These are phyloP conservation scores for Candida glucosophila DNA, from an alignment of 1,139 yeast genomes.

Conservation along the genomic window DNA sequence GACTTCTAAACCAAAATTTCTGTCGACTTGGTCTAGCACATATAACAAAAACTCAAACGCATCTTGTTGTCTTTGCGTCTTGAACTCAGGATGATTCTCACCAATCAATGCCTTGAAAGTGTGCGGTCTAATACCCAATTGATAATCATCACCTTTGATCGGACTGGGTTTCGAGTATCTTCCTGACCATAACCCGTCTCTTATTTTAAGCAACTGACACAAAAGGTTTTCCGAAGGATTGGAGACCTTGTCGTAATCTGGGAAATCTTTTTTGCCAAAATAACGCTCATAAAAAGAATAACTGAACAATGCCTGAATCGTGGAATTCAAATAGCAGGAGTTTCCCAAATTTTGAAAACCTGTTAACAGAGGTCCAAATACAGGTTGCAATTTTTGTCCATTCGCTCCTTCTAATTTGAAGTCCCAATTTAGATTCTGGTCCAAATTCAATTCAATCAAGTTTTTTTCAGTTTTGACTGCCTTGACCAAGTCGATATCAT, in stretches of 20 bases:
- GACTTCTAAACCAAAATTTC: slow-evolving; percentile 33
- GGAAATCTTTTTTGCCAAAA: slow-evolving; percentile 19
- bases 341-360: slow-evolving; percentile 89
- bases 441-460: slow-evolving; percentile 80
- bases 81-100: slow-evolving; percentile 69
- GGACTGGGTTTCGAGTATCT: slow-evolving; percentile 54
- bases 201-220: slow-evolving; percentile 68
- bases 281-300: slow-evolving; percentile 29
- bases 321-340: slow-evolving; percentile 84
- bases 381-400: slow-evolving; percentile 58
- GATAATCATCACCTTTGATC: slow-evolving; percentile 45
- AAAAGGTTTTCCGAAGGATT: slow-evolving; percentile 60
- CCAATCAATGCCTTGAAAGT: slow-evolving; percentile 74
- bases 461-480: slow-evolving; percentile 71
- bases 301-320: slow-evolving; percentile 55
- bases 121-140: slow-evolving; percentile 69
- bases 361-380: slow-evolving; percentile 62
- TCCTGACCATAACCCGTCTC: slow-evolving; percentile 74
- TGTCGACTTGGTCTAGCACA: slow-evolving; percentile 56
- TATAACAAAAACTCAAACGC: slow-evolving; percentile 82
- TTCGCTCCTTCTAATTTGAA: slow-evolving; percentile 68
- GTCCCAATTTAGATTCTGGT: slow-evolving; percentile 91
- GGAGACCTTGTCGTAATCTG: slow-evolving; percentile 14
- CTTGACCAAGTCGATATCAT: slow-evolving; percentile 59
- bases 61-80: slow-evolving; percentile 87